These are phyloP conservation scores for Delitschia confertaspora DNA, from an alignment of 495 filamentous ascomycete genomes.

Conservation along the genomic window DNA sequence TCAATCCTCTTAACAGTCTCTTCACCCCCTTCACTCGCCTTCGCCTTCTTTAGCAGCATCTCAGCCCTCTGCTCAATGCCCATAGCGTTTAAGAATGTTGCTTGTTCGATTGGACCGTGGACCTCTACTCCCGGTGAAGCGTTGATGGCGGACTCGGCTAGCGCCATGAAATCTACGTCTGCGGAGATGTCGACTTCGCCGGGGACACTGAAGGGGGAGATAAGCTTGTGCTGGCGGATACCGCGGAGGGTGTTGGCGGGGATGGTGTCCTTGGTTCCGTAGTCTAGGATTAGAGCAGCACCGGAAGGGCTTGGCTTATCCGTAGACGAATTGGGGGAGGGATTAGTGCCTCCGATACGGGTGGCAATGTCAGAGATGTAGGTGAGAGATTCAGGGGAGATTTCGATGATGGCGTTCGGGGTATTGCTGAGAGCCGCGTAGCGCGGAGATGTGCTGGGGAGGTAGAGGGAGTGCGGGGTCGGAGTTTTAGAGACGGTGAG, in stretches of 20 bases:
- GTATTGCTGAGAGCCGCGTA: constrained; percentile 63
- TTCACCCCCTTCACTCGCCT: constrained; percentile 16
- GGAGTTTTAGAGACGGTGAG: constrained; percentile 62
- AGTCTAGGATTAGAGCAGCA: constrained; percentile 87
- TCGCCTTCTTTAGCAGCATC: constrained; percentile 47
- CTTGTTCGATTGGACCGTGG: constrained; percentile 87
- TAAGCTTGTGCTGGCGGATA: constrained; percentile 61
- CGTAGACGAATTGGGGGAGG: constrained; percentile 14
- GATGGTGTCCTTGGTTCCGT: constrained; percentile 69
- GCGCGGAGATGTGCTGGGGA: constrained; percentile 73
- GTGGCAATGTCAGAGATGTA: constrained; percentile 71
- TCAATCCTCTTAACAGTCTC: constrained; percentile 50
- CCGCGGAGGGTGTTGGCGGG: constrained; percentile 82
- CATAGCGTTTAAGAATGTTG: constrained; percentile 64
- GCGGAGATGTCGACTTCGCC: constrained; percentile 79
- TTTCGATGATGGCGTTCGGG: constrained; percentile 64
- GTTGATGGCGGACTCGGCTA: constrained; percentile 70
- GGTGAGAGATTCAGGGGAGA: constrained; percentile 75
- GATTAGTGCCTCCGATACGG: constrained; percentile 63
- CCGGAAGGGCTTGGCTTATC: constrained; percentile 58
- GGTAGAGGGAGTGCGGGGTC: constrained; percentile 73
- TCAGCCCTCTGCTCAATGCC: constrained; percentile 72
- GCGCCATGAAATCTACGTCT: constrained; percentile 81
- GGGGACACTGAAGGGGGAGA: constrained; percentile 66
- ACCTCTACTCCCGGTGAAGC: constrained; percentile 76